Base-by-base conservation (phyloP, 305 asterid species). In the Fraxinus paxiana region DNA sequence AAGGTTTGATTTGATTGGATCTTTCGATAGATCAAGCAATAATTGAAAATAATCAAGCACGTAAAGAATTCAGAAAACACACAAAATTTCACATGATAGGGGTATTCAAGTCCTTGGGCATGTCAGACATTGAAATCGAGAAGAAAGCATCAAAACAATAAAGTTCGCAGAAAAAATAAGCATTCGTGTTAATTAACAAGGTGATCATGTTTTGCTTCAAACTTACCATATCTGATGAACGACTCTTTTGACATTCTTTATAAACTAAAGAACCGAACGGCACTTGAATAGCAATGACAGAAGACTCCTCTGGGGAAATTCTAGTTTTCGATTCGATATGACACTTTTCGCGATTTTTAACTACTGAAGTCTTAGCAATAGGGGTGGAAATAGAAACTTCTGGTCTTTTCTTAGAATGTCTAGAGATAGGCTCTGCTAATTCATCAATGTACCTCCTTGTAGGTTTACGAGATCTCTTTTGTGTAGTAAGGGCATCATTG, bases 361-460 rank as follows among this genome's bases (percentile, higher is more conserved):
- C 86, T 35, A 48, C 85, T 17, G 54, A 83, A 81, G 84, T 37
- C 82, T 90, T 91, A 75, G 69, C 87, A 87, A 83, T 90, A 35
- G 85, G 59, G 15, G 81, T 74, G 8, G 89, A 84, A 75, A 86
- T 79, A 51, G 91, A 81, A 83, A 83, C 74, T 61, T 83, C 92
- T 70, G 77, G 86, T 80, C 82, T 88, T 85, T 76, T 92, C 80
- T 81, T 89, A 20, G 76, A 31, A 78, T 65, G 69, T 82, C 78
- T 90, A 15, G 85, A 83, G 59, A 74, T 83, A 41, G 91, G 88
- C 69, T 92, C 93, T 83, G 86, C 83, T 77, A 91, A 85, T 86
- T 90, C 97, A 59, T 91, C 98, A 82, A 94, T 90, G 83, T 90
- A 94, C 86, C 98, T 91, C 87, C 84, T 88, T 13, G 97, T 94